phyloP scores from a whole-genome alignment of 139 green algal species.

The Haematococcus sp. region DNA sequence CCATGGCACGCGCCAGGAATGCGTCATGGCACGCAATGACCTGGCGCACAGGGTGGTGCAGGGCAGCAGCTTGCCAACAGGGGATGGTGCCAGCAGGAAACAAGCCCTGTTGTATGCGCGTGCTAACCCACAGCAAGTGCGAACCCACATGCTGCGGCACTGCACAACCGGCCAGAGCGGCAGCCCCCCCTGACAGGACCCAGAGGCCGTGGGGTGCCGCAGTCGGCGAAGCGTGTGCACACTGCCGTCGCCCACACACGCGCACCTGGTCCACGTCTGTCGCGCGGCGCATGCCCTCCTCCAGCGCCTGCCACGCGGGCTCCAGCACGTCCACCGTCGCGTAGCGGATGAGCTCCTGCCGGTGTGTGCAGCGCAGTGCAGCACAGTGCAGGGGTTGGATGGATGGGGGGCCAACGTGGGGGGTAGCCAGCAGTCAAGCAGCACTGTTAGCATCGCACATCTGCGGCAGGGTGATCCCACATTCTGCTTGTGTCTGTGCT shows the following conservation, averaged over 20 bases:
- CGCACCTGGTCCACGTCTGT: slow-evolving; percentile 66
- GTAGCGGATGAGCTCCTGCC: slow-evolving; percentile 78
- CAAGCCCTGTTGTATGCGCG: too few species aligned
- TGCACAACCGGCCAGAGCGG: background rate
- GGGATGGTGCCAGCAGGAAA: background rate
- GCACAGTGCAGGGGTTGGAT: too few species aligned
- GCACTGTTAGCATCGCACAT: too few species aligned
- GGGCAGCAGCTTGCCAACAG: background rate
- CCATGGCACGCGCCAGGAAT: slow-evolving; percentile 61
- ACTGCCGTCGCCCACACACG: too few species aligned
- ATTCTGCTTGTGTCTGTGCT: too few species aligned
- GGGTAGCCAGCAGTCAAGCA: too few species aligned
- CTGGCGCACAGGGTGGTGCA: slow-evolving; percentile 16
- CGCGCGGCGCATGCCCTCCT: slow-evolving; percentile 46
- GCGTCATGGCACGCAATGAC: slow-evolving; percentile 64
- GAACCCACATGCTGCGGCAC: background rate
- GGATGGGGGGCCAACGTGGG: too few species aligned
- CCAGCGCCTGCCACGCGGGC: slow-evolving; percentile 66
- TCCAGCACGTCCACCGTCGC: slow-evolving; percentile 83
- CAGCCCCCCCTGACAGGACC: background rate
- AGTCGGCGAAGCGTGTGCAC: too few species aligned
- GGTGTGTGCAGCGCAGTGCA: too few species aligned
- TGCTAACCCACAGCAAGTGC: background rate
- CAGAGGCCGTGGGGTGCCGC: too few species aligned
- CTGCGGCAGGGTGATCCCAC: too few species aligned